phyloP scores from a whole-genome alignment of 371 early-diverging fungal species.

The Actinomortierella ambigua region DNA sequence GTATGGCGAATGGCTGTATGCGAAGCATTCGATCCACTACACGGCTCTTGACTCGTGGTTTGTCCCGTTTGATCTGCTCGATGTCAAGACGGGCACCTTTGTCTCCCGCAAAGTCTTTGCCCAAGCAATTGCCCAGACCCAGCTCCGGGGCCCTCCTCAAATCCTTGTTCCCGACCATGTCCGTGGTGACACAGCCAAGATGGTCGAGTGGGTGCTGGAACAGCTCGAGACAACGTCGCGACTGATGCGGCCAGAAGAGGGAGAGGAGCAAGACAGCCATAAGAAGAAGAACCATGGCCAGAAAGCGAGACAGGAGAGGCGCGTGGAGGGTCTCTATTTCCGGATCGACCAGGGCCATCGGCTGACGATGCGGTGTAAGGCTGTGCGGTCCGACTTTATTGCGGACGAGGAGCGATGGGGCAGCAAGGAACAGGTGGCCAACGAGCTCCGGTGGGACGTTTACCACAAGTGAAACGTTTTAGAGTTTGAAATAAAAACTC shows the following conservation, averaged over 20 bases:
- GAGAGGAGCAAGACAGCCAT: too few relatives aligned
- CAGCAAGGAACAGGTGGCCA: conserved; percentile 34
- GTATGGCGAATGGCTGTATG: conserved; percentile 63
- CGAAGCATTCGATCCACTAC: conserved; percentile 56
- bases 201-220: conserved; percentile 21
- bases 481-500: too few relatives aligned
- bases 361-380: conserved; percentile 49
- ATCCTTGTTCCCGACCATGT: conserved; percentile 22
- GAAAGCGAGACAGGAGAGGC: not conserved
- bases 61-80: conserved; percentile 57
- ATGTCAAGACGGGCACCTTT: conserved; percentile 43
- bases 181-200: conserved; percentile 26
- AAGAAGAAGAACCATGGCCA: not conserved
- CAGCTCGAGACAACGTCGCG: conserved; percentile 27
- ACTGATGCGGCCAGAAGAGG: conserved; percentile 8
- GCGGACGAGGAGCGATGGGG: conserved; percentile 56
- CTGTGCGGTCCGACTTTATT: conserved; percentile 57
- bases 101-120: conserved; percentile 33
- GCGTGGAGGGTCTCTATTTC: conserved; percentile 41
- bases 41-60: conserved; percentile 50
- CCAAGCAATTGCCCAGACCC: conserved; percentile 26
- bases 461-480: not conserved
- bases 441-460: conserved; percentile 6
- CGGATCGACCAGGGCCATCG: conserved; percentile 46
- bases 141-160: conserved; percentile 16